Base-by-base conservation (phyloP, 805 yeast species). In the Sugiyamaella mastotermitis region DNA sequence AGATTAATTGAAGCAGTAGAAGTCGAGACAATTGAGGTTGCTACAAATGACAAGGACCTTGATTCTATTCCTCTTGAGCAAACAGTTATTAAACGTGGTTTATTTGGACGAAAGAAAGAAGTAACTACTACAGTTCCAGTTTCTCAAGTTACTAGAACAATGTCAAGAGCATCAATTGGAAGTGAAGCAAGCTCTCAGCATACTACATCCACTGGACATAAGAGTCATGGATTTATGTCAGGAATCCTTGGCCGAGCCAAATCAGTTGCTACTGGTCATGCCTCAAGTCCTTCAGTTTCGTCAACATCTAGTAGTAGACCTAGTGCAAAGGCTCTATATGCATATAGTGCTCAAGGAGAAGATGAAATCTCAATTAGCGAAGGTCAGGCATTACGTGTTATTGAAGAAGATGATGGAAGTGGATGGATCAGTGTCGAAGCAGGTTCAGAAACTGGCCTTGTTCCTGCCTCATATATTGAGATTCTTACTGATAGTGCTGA, bases 11-110 rank as follows among this genome's bases (percentile, higher is more conserved):
- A 80, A 9, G 95, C 87, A 54, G 97, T 88, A 14, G 90, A 83
- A 51, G 79, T 90, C 36, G 97, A 90, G 58, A 78, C 92, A 19
- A 86, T 92, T 49, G 92, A 85, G 58, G 75, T 80, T 43, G 86
- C 82, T 36, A 87, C 92, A 1, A 84, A 81, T 1, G 88, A 79
- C 41, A 69, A 73, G 50, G 64, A 61, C 31, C 42, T 61, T 42
- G 46, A 55, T n/a, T 44, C 57, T 2, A 47, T 51, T 5, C 57
- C 64, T 5, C 50, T 51, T 16, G 55, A 55, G 38, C 56, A 54
- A 16, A 44, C 54, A 6, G 56, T 78, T 57, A 83, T 82, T 54
- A 74, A 72, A 42, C 68, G 76, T 16, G 79, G 84, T 0, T 62
- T 85, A 19, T 72, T 83, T 46, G 65, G 68, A 27, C 43, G 41